Conservation (phyloP, 1,139 yeast species). For the Arxiozyma heterogenica region DNA sequence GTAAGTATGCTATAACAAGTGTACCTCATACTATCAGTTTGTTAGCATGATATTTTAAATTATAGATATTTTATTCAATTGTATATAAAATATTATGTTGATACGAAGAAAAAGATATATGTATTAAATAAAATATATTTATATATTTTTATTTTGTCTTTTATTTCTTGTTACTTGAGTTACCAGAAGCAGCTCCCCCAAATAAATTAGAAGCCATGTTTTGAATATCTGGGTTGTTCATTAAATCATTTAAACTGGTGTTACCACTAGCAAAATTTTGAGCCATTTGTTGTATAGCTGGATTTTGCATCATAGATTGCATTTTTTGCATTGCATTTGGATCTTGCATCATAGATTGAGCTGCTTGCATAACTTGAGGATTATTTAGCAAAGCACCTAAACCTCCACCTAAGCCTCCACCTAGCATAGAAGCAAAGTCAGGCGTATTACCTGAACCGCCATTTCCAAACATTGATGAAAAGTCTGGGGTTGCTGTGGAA, state of each 20-base stretch:
- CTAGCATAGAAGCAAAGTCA: slow-evolving; percentile 57
- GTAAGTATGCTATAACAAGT: neutral
- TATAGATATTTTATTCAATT: neutral
- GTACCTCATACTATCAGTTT: neutral
- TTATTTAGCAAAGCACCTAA: slow-evolving; percentile 73
- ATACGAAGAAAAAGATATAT: neutral
- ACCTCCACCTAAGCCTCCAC: slow-evolving; percentile 34
- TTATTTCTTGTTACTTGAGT: neutral
- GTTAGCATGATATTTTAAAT: neutral
- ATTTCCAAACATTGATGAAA: slow-evolving; percentile 49
- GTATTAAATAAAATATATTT: no score
- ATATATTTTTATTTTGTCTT: neutral
- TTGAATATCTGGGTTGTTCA: slow-evolving; percentile 73
- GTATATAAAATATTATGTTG: no score
- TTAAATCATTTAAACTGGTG: slow-evolving; percentile 52
- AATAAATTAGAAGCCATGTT: slow-evolving; percentile 48
- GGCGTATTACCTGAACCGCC: slow-evolving; percentile 51
- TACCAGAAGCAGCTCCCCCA: slow-evolving; percentile 31
- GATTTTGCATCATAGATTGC: slow-evolving; percentile 69
- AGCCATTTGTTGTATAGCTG: slow-evolving; percentile 72
- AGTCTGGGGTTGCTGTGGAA: slow-evolving; percentile 41
- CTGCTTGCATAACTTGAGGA: slow-evolving; percentile 88
- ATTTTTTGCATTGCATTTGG: slow-evolving; percentile 70
- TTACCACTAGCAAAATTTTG: slow-evolving; percentile 49
- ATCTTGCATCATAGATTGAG: slow-evolving; percentile 85